phyloP scores from a whole-genome alignment of 202 grass and related monocot genomes.

The Zizania palustris region DNA sequence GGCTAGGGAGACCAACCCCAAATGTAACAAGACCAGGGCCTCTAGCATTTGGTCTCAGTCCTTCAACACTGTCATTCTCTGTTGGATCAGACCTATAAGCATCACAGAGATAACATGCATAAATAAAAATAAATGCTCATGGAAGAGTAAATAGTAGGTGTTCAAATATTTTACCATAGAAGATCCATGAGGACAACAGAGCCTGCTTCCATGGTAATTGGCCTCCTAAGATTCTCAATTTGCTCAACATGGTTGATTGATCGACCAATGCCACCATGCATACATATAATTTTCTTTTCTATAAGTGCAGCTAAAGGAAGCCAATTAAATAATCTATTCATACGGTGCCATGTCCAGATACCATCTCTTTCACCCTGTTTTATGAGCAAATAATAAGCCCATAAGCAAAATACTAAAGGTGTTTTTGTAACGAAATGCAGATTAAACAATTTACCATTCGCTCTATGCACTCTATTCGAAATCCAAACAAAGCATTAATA shows the following conservation, averaged over 20 bases:
- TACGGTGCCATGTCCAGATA: conserved; percentile 96
- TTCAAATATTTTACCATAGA: conserved; percentile 62
- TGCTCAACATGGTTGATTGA: conserved; percentile 99
- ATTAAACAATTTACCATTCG: conserved; percentile 73
- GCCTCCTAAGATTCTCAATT: conserved; percentile 94
- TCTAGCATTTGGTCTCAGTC: conserved; percentile 93
- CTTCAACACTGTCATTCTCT: conserved; percentile 98
- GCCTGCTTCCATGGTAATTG: conserved; percentile 98
- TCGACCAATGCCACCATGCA: conserved; percentile 99
- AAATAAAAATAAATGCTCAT: conserved; percentile 17
- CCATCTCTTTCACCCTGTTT: conserved; percentile 95
- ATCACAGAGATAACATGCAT: conserved; percentile 38
- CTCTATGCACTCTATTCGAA: conserved; percentile 98
- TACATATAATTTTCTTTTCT: conserved; percentile 99
- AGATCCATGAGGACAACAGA: conserved; percentile 99
- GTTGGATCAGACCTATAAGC: conserved; percentile 95
- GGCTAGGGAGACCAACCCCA: conserved; percentile 69
- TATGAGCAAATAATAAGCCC: conserved; percentile 31
- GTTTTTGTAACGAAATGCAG: conserved; percentile 8
- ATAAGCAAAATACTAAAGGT: conserved; percentile 30
- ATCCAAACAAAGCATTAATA: conserved; percentile 98
- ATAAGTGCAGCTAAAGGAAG: conserved; percentile 95
- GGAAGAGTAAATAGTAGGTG: conserved; percentile 6
- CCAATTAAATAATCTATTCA: conserved; percentile 99
- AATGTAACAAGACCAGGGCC: conserved; percentile 99